Evolutionary conservation across 2,329 filamentous ascomycete genomes (phyloP).

Genomic region (Colletotrichum higginsianum): DNA sequence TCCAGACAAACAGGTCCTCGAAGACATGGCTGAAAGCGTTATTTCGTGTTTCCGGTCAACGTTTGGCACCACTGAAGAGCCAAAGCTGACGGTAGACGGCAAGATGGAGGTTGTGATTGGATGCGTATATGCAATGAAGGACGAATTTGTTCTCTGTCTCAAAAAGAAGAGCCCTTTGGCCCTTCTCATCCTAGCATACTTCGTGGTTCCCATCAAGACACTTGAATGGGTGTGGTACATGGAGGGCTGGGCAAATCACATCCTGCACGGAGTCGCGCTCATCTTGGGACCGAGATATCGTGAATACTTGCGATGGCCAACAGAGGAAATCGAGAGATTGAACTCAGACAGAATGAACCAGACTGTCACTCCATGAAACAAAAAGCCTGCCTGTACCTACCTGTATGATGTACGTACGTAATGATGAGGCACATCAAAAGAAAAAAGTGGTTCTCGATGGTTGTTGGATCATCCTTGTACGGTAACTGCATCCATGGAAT

Average conservation of each 20-base stretch:
- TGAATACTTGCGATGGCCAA: slow-evolving; percentile 43
- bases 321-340: slow-evolving; percentile 46
- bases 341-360: neutral
- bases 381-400: too few species aligned
- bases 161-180: slow-evolving; percentile 32
- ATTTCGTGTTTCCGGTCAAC: slow-evolving; percentile 27
- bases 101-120: slow-evolving; percentile 39
- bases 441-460: too few species aligned
- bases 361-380: too few species aligned
- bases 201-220: slow-evolving; percentile 4
- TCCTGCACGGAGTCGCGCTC: slow-evolving; percentile 15
- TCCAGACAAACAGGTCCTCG: slow-evolving; percentile 7
- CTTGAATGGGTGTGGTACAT: slow-evolving; percentile 44
- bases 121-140: slow-evolving; percentile 39
- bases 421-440: too few species aligned
- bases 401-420: too few species aligned
- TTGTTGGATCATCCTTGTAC: too few species aligned
- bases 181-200: slow-evolving; percentile 42
- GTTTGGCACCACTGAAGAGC: slow-evolving; percentile 29
- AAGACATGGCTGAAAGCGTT: slow-evolving; percentile 9
- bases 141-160: slow-evolving; percentile 36
- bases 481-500: too few species aligned
- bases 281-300: slow-evolving; percentile 15
- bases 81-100: slow-evolving; percentile 12
- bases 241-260: slow-evolving; percentile 43